Evolutionary conservation across 2,329 filamentous ascomycete genomes (phyloP).

Genomic region (Nemania sp.): DNA sequence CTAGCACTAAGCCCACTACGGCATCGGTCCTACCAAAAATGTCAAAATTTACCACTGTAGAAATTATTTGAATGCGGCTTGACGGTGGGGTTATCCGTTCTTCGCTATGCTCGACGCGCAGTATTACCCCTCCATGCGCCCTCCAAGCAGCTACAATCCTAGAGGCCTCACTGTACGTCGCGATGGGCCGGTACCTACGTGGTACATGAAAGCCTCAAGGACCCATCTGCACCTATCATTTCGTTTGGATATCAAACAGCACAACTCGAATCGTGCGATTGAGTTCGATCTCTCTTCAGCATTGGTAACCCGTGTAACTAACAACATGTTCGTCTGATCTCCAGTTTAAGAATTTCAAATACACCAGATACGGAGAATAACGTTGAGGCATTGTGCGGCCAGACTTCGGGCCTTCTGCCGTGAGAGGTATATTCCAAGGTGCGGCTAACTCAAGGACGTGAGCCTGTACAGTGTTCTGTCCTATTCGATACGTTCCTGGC

Average conservation of each 20-base stretch:
- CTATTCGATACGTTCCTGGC: slow-evolving; percentile 31
- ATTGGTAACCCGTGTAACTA: not conserved
- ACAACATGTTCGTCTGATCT: not conserved
- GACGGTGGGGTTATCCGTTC: slow-evolving; percentile 34
- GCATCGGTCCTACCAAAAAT: slow-evolving; percentile 19
- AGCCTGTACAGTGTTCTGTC: slow-evolving; percentile 28
- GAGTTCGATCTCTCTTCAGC: not conserved
- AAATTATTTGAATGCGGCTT: slow-evolving; percentile 17
- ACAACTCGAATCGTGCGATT: not conserved
- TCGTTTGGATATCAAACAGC: slow-evolving; percentile 14
- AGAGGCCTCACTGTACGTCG: slow-evolving; percentile 25
- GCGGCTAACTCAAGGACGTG: slow-evolving; percentile 15
- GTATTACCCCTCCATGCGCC: slow-evolving; percentile 29
- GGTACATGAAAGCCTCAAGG: slow-evolving; percentile 19
- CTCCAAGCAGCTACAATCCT: not conserved
- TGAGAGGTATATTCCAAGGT: slow-evolving; percentile 22
- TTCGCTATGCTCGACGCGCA: slow-evolving; percentile 19
- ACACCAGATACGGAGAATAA: not conserved
- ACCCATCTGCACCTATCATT: slow-evolving; percentile 1
- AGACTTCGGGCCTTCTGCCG: slow-evolving; percentile 32
- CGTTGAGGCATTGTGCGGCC: slow-evolving; percentile 14
- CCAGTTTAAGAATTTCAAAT: not conserved
- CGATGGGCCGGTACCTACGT: slow-evolving; percentile 29
- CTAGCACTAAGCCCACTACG: slow-evolving; percentile 18
- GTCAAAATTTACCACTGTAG: slow-evolving; percentile 11